phyloP scores from a whole-genome alignment of 345 rosid species.

The Moringa oleifera region DNA sequence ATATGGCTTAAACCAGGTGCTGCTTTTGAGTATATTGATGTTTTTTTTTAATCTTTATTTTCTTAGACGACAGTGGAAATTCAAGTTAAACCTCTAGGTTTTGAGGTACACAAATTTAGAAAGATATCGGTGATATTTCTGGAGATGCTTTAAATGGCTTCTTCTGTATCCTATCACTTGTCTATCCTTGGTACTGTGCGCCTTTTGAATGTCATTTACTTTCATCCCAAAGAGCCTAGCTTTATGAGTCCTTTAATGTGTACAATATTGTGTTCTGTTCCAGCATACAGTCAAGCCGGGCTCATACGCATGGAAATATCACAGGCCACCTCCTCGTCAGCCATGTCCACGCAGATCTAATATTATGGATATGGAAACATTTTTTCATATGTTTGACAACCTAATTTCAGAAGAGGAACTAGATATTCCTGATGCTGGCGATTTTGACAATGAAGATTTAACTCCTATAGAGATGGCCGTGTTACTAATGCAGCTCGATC shows the following conservation, averaged over 20 bases:
- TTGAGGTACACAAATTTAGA: not conserved
- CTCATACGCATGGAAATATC: slow-evolving; percentile 71
- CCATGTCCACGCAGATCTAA: slow-evolving; percentile 34
- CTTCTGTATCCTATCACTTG: slow-evolving; percentile 8
- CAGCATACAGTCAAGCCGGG: slow-evolving; percentile 73
- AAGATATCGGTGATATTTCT: not conserved
- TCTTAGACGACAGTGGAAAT: not conserved
- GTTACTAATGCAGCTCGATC: slow-evolving; percentile 41
- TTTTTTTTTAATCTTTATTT: too few species aligned
- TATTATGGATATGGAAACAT: slow-evolving; percentile 37
- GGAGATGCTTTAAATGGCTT: slow-evolving; percentile 1
- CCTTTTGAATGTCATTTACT: slow-evolving; percentile 14
- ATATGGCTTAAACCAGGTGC: too few species aligned
- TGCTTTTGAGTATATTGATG: too few species aligned
- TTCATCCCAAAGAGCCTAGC: slow-evolving; percentile 25
- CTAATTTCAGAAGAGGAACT: slow-evolving; percentile 43
- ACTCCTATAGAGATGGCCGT: slow-evolving; percentile 43
- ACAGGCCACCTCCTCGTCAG: slow-evolving; percentile 63
- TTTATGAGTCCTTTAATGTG: slow-evolving; percentile 37
- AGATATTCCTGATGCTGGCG: slow-evolving; percentile 41
- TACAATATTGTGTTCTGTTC: slow-evolving; percentile 55
- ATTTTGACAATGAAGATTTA: slow-evolving; percentile 36
- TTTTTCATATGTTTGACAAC: slow-evolving; percentile 43
- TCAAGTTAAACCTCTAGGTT: not conserved
- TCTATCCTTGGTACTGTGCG: not conserved